Conservation (phyloP, 2,329 filamentous ascomycete genomes). For the Colletotrichum eleusines region DNA sequence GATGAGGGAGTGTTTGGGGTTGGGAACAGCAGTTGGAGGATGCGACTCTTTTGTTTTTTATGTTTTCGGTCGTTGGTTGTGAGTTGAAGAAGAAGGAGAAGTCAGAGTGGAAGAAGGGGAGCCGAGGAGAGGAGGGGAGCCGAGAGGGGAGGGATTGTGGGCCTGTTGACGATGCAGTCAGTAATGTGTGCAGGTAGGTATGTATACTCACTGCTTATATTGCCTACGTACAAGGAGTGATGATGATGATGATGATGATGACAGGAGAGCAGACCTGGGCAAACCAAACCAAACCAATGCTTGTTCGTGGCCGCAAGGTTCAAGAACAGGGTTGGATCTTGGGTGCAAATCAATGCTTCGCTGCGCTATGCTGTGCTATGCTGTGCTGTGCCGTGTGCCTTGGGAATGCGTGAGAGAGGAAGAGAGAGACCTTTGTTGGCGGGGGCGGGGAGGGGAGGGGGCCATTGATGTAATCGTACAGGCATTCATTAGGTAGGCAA, state of each 20-base stretch:
- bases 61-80: background rate
- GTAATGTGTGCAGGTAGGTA: background rate
- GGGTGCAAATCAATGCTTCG: conserved; percentile 12
- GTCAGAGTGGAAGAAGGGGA: background rate
- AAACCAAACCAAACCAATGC: no score
- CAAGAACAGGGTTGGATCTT: background rate
- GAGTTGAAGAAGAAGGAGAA: background rate
- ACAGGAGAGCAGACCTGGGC: no score
- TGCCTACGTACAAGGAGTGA: no score
- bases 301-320: background rate
- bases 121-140: background rate
- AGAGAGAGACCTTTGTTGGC: conserved; percentile 38
- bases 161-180: background rate
- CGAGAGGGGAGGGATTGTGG: background rate
- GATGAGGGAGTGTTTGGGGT: conserved; percentile 2
- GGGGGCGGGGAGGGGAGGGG: conserved; percentile 45
- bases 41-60: background rate
- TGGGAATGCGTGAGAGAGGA: conserved; percentile 16
- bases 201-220: no score
- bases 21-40: background rate
- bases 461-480: conserved; percentile 50
- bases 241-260: no score
- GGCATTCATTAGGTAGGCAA: conserved; percentile 26
- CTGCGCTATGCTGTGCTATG: background rate
- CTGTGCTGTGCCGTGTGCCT: background rate